Base-by-base conservation (phyloP, 2,329 filamentous ascomycete species). In the Penicillium psychrosexuale region DNA sequence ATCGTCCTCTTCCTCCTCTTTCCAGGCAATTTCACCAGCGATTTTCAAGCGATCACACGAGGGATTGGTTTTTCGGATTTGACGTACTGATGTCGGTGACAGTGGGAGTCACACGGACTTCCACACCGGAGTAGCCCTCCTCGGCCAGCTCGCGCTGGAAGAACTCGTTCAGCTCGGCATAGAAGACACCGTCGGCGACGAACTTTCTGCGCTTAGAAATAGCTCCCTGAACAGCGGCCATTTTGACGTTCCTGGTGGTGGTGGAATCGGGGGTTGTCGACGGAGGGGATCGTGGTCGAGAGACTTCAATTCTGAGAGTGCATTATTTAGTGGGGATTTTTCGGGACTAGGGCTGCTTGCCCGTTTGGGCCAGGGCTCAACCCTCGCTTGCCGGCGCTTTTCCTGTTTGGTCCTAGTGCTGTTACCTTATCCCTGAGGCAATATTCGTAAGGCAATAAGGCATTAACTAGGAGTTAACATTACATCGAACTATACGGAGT, bases 101-200 rank as follows among this genome's bases (percentile, higher is more conserved):
- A 79, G 94, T 99, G 70, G 94, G 94, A 72, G 94, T 99, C 73
- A 99, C 94, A 85, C 95, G 91, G 83, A 99, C 94, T 85, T 99
- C 95, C 79, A 99, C 94, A 79, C 94, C 94, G 56, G 94, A 99
- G 88, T 99, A 99, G 74, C 94, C 94, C 84, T 99, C 95, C 88
- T 99, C 94, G 78, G 94, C 94, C 78, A 99, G 86, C 84, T 99
- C 94, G 81, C 94, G 93, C 87, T 97, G 94, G 91, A 99, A 99
- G 89, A 99, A 99, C 85, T 99, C 94, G 89, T 99, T 99, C 81
- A 99, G 84, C 84, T 99, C 94, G 84, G 94, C 94, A 82, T 97
- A 99, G 90, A 99, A 99, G 76, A 99, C 94, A 88, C 94, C 94
- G 82, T 99, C 94, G 71, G 89, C 90, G 78, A 93, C 88, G 84